Evolutionary conservation across 495 filamentous ascomycete genomes (phyloP).

Genomic region (Penicillium bialowiezense): DNA sequence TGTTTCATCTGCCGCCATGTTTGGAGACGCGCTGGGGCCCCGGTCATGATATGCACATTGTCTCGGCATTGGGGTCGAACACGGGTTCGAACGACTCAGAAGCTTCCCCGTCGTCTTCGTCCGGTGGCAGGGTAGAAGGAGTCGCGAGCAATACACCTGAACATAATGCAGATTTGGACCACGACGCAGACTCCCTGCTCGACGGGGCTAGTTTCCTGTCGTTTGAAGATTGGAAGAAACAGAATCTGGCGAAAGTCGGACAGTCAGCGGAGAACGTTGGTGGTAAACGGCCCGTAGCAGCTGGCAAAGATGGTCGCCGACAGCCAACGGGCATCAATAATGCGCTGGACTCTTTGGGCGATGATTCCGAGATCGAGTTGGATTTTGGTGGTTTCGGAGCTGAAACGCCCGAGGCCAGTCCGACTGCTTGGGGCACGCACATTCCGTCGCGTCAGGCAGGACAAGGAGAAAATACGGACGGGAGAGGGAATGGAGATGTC

Average conservation of each 20-base stretch:
- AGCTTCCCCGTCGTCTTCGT: neutral
- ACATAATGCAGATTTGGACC: constrained; percentile 33
- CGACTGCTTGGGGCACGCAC: constrained; percentile 33
- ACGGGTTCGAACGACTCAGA: constrained; percentile 4
- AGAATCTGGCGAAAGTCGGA: constrained; percentile 82
- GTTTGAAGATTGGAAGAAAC: constrained; percentile 97
- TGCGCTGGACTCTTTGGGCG: constrained; percentile 72
- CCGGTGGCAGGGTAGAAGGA: constrained; percentile 1
- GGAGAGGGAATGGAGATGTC: constrained; percentile 21
- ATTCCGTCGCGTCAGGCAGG: constrained; percentile 32
- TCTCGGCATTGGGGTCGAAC: neutral
- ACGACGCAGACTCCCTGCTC: constrained; percentile 66
- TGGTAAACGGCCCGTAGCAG: constrained; percentile 34
- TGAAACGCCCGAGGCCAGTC: constrained; percentile 36
- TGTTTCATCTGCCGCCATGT: constrained; percentile 16
- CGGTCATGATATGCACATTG: neutral
- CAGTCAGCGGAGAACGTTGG: constrained; percentile 77
- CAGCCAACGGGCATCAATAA: constrained; percentile 57
- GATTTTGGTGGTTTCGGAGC: constrained; percentile 74
- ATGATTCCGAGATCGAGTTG: constrained; percentile 87
- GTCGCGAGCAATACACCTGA: constrained; percentile 5
- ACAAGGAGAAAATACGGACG: constrained; percentile 23
- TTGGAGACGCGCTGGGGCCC: constrained; percentile 15
- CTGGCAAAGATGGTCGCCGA: constrained; percentile 39
- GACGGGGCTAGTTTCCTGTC: constrained; percentile 88